Conservation (phyloP, 2,329 filamentous ascomycete species). For the Pseudovirgaria hyperparasitica region DNA sequence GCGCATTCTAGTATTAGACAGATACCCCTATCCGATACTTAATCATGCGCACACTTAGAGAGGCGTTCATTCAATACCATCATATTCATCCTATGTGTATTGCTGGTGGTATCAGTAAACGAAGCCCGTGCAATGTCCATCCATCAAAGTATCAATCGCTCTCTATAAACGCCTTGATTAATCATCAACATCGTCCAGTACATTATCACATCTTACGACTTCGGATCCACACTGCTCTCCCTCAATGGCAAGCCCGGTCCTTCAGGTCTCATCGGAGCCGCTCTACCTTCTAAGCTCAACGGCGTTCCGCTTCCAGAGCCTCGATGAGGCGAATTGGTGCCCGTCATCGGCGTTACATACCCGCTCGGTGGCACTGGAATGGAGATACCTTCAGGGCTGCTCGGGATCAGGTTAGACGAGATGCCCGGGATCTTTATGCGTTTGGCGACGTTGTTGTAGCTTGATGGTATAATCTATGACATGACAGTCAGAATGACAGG, state of each 20-base stretch:
- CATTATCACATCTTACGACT: no score
- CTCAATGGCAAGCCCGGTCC: conserved; percentile 15
- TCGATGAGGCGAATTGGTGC: conserved; percentile 23
- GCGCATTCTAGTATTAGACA: no score
- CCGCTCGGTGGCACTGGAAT: conserved; percentile 58
- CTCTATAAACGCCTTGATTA: no score
- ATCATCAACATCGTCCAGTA: no score
- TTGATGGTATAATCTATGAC: conserved; percentile 73
- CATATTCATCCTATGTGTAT: no score
- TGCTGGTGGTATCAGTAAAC: no score
- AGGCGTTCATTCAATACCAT: no score
- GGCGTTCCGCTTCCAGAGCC: conserved; percentile 17
- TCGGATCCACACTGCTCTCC: conserved; percentile 18
- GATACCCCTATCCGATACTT: no score
- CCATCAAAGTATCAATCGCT: no score
- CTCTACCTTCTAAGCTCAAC: conserved; percentile 1
- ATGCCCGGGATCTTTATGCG: conserved; percentile 71
- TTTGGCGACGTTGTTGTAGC: conserved; percentile 92
- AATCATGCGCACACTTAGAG: no score
- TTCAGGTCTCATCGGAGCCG: conserved; percentile 6
- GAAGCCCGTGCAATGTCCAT: no score
- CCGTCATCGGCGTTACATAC: conserved; percentile 29
- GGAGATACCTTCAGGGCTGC: conserved; percentile 68
- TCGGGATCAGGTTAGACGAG: conserved; percentile 54
- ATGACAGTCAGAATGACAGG: conserved; percentile 7